Conservation (phyloP, 2,329 filamentous ascomycete genomes). For the Plectosphaerella plurivora region DNA sequence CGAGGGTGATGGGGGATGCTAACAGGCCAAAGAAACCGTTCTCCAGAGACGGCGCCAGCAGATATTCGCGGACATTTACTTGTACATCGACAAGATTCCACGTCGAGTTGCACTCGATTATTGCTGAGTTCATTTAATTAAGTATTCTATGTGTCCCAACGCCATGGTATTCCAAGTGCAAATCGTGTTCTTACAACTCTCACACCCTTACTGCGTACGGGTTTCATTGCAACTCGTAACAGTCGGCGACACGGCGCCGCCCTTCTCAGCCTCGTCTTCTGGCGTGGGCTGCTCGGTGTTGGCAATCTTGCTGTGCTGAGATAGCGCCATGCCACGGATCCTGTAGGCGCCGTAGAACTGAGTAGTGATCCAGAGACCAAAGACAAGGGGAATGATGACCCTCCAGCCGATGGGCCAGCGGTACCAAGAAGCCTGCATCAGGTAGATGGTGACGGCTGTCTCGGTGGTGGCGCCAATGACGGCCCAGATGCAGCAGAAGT, state of each 20-base stretch:
- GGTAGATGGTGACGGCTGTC: slow-evolving; percentile 8
- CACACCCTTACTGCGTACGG: too few relatives aligned
- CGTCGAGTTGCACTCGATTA: too few relatives aligned
- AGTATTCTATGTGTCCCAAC: too few relatives aligned
- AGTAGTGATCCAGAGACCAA: slow-evolving; percentile 9
- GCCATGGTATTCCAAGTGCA: too few relatives aligned
- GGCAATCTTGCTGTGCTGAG: slow-evolving; percentile 1
- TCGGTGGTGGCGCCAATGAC: slow-evolving; percentile 5
- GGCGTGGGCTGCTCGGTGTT: slow-evolving; percentile 33
- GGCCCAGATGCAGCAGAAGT: slow-evolving; percentile 5
- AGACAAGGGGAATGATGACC: slow-evolving; percentile 8
- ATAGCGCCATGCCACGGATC: slow-evolving; percentile 6
- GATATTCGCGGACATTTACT: too few relatives aligned
- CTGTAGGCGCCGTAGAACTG: slow-evolving; percentile 11
- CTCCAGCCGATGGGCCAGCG: slow-evolving; percentile 9
- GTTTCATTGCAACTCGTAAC: slow-evolving; percentile 17
- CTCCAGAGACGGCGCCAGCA: too few relatives aligned
- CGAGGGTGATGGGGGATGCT: too few relatives aligned
- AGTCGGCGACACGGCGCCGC: slow-evolving; percentile 53
- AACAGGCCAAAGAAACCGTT: too few relatives aligned
- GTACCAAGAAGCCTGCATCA: slow-evolving; percentile 10
- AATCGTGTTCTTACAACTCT: too few relatives aligned
- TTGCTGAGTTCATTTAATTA: too few relatives aligned
- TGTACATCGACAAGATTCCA: too few relatives aligned
- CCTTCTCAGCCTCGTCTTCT: slow-evolving; percentile 70